Base-by-base conservation (phyloP, 1,284 basidiomycete species). In the Ceratobasidium sp. region DNA sequence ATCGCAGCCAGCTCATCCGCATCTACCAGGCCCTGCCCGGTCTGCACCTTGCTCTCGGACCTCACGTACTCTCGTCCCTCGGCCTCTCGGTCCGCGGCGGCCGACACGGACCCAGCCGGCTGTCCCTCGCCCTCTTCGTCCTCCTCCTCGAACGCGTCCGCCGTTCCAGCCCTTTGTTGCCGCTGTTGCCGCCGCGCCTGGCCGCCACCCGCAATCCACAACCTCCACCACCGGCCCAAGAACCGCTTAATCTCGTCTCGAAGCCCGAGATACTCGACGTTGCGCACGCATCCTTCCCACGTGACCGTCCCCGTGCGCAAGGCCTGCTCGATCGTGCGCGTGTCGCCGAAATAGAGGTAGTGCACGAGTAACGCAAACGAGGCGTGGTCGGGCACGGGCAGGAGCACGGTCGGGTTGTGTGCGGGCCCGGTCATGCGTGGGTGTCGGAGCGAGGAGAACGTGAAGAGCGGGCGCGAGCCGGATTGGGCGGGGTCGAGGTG, bases 231-330 rank as follows among this genome's bases (percentile, higher is more conserved):
- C 30, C 77, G 55, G 8, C 69, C 67, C 35, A 75, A 46, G 20
- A 75, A 75, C 6, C 73, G 62, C 70, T 79, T 79, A 62, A 79
- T 77, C 69, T 93, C 91, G 12, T 88, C 83, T 59, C 88, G 86
- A 81, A 94, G 88, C 33, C 90, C 91, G 70, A 94, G 90, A 81
- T 93, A 94, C 82, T 94, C 93, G 81, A 91, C 93, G 82, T 94
- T 94, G 73, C 91, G 89, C n/a, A 91, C 92, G 79, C 94, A 87
- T 57, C 92, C 92, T 79, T 93, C 91, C 93, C 93, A 94, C 60
- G 89, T 88, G 69, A 93, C 86, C 69, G 85, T 83, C n/a, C 90
- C 89, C 23, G 86, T 83, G 78, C 88, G 86, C 27, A 94, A 88
- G 54, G 87, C 89, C 50, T 89, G 86, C 81, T 90, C 88, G 80